These are phyloP conservation scores for Mycena kentingensis DNA, from an alignment of 768 basidiomycete species.

Conservation along the genomic window DNA sequence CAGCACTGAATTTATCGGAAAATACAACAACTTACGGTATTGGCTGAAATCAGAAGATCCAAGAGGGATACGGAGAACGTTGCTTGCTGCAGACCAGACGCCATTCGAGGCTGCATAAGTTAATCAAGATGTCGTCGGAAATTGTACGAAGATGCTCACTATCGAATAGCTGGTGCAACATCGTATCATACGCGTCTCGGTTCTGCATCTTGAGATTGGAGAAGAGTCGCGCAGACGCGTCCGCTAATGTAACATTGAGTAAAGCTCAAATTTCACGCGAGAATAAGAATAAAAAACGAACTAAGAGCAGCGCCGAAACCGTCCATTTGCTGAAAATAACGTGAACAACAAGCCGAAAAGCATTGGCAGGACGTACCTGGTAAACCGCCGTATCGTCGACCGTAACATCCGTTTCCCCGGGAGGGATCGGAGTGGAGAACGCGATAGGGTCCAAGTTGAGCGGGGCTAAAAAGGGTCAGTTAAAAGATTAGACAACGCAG, in stretches of 20 bases:
- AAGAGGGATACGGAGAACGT: slow-evolving; percentile 1
- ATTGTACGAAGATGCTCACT: slow-evolving; percentile 43
- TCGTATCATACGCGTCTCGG: slow-evolving; percentile 39
- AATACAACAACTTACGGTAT: not conserved
- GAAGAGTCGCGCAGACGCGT: slow-evolving; percentile 49
- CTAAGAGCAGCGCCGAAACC: slow-evolving; percentile 51
- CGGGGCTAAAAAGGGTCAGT: not conserved
- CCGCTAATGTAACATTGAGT: slow-evolving; percentile 35
- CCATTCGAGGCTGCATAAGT: slow-evolving; percentile 27
- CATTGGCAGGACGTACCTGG: slow-evolving; percentile 27
- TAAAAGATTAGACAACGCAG: not conserved
- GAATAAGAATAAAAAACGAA: slow-evolving; percentile 17
- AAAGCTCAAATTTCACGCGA: not conserved
- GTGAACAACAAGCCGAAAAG: not conserved
- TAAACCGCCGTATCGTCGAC: slow-evolving; percentile 40
- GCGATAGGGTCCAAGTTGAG: not conserved
- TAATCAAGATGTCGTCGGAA: slow-evolving; percentile 45
- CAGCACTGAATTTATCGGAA: not conserved
- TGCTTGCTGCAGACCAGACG: slow-evolving; percentile 4
- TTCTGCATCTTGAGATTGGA: slow-evolving; percentile 45
- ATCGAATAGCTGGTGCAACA: slow-evolving; percentile 49
- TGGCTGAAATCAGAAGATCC: slow-evolving; percentile 10
- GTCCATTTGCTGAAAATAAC: slow-evolving; percentile 31
- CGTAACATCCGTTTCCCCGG: slow-evolving; percentile 45
- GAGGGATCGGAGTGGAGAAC: slow-evolving; percentile 39